These are phyloP conservation scores for Vaccinium vitisidaea DNA, from an alignment of 148 eudicot species.

Conservation along the genomic window DNA sequence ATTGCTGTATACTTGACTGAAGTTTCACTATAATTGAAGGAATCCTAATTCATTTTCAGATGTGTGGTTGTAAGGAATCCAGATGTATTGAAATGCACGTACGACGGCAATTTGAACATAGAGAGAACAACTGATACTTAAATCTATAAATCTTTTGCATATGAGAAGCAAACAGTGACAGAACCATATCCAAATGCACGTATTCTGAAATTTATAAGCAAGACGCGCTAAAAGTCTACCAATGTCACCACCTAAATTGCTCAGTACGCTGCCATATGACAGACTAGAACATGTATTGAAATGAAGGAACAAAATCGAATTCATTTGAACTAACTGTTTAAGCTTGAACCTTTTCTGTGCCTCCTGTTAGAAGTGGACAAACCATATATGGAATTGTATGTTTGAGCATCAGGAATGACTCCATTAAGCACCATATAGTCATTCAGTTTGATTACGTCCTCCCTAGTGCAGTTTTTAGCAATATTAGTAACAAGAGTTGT, in stretches of 20 bases:
- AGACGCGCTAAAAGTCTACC: not conserved
- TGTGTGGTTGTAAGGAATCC: too few relatives aligned
- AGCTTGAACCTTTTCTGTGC: slow-evolving; percentile 1
- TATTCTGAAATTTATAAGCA: not conserved
- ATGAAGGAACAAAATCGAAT: too few relatives aligned
- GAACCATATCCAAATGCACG: not conserved
- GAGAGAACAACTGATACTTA: too few relatives aligned
- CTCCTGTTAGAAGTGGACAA: slow-evolving; percentile 29
- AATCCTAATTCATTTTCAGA: too few relatives aligned
- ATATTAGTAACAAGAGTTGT: slow-evolving; percentile 41
- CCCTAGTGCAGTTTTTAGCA: slow-evolving; percentile 28
- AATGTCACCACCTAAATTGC: not conserved
- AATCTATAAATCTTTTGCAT: too few relatives aligned
- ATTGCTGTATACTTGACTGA: too few relatives aligned
- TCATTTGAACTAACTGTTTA: not conserved
- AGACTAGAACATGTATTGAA: not conserved
- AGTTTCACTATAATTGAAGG: too few relatives aligned
- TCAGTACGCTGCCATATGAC: not conserved
- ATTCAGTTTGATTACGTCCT: slow-evolving; percentile 44
- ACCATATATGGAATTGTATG: slow-evolving; percentile 36
- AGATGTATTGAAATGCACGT: too few relatives aligned
- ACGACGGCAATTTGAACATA: too few relatives aligned
- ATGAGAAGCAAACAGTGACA: too few relatives aligned
- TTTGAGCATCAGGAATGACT: slow-evolving; percentile 34
- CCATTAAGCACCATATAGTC: slow-evolving; percentile 50